phyloP scores from a whole-genome alignment of 148 eudicot species.

The Vaccinium myrtillus region DNA sequence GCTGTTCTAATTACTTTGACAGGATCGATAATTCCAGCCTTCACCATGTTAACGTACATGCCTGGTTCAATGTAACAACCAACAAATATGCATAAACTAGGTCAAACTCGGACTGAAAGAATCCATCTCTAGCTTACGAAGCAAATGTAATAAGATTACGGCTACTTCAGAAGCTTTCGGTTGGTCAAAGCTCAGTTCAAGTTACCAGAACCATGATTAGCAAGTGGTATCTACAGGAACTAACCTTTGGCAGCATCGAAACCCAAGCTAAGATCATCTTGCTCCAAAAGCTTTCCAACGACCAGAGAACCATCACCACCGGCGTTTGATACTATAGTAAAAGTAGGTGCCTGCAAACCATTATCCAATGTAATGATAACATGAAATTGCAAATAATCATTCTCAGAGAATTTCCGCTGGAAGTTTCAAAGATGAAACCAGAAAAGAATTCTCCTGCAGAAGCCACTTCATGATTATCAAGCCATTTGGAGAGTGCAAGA shows the following conservation, averaged over 20 bases:
- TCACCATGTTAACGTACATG: conserved; percentile 78
- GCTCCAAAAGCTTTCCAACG: conserved; percentile 88
- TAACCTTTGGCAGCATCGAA: conserved; percentile 92
- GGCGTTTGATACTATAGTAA: conserved; percentile 80
- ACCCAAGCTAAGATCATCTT: conserved; percentile 68
- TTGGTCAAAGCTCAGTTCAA: neutral
- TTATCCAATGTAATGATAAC: neutral
- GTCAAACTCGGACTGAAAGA: neutral
- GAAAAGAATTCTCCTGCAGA: conserved; percentile 57
- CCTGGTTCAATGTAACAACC: conserved; percentile 38
- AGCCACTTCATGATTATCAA: no score
- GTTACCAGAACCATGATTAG: neutral
- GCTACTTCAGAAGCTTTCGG: neutral
- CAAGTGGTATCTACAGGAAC: neutral
- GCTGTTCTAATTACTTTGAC: conserved; percentile 91
- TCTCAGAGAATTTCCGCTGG: neutral
- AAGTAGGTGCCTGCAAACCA: conserved; percentile 64
- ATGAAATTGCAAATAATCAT: conserved; percentile 1
- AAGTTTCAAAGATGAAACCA: conserved; percentile 39
- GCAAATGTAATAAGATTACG: neutral
- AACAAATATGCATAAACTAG: conserved; percentile 1
- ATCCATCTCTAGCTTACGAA: neutral
- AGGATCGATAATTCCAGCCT: conserved; percentile 93
- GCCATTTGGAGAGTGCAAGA: conserved; percentile 82
- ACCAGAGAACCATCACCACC: conserved; percentile 81